Conservation (phyloP, 306 rosid genomes). For the Psophocarpus tetragonolobus region DNA sequence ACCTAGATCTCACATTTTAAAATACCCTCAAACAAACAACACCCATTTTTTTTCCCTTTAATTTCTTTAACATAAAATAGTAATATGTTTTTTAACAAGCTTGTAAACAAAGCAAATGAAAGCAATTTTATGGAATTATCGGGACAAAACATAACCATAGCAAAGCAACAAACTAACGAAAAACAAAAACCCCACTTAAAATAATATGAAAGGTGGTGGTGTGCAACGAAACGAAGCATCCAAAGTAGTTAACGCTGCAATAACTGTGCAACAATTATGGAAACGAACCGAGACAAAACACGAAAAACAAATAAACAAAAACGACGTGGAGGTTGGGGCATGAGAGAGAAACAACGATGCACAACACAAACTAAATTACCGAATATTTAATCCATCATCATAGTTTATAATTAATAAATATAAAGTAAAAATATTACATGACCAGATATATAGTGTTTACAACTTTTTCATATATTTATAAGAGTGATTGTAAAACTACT, state of each 20-base stretch:
- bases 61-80: neutral
- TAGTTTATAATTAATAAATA: too few relatives aligned
- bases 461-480: too few relatives aligned
- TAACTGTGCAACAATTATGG: slow-evolving; percentile 24
- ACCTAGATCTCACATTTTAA: neutral
- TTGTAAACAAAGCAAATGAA: neutral
- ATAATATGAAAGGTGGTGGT: neutral
- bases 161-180: neutral
- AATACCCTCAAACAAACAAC: neutral
- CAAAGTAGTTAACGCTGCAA: slow-evolving; percentile 16
- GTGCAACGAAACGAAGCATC: slow-evolving; percentile 15
- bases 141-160: neutral
- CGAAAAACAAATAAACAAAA: neutral
- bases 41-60: neutral
- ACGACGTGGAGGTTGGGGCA: slow-evolving; percentile 10
- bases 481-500: too few relatives aligned
- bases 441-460: too few relatives aligned
- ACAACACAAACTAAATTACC: neutral
- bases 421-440: too few relatives aligned
- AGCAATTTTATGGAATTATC: neutral
- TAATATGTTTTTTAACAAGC: neutral
- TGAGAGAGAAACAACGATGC: neutral
- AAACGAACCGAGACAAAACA: slow-evolving; percentile 20
- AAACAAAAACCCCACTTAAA: neutral
- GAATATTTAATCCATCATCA: neutral